Evolutionary conservation across 176 grass and related monocot genomes (phyloP).

Genomic region (Carex cristatella): DNA sequence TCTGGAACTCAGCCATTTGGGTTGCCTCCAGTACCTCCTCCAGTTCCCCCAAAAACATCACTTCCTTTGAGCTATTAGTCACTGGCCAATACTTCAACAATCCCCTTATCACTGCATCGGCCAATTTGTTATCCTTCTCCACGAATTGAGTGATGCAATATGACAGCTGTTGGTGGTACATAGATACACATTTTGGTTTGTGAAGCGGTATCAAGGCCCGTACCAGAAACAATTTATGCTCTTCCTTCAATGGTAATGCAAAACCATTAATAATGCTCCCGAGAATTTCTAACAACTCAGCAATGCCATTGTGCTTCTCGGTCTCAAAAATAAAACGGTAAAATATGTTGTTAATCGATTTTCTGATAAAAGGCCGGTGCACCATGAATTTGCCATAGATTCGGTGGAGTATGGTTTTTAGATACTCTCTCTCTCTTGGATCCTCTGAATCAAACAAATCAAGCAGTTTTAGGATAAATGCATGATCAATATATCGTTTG

Average conservation of each 20-base stretch:
- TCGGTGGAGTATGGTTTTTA: constrained; percentile 90
- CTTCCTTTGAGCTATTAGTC: constrained; percentile 97
- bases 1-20: constrained; percentile 82
- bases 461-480: constrained; percentile 83
- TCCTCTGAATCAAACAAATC: constrained; percentile 98
- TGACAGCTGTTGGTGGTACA: constrained; percentile 88
- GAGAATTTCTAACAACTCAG: constrained; percentile 86
- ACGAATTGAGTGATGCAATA: constrained; percentile 96
- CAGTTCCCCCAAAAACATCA: constrained; percentile 96
- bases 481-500: constrained; percentile 96
- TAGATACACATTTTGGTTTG: constrained; percentile 82
- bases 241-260: constrained; percentile 92
- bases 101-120: constrained; percentile 85
- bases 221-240: constrained; percentile 92
- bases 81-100: constrained; percentile 98
- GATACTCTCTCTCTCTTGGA: constrained; percentile 91
- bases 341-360: constrained; percentile 98
- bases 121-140: constrained; percentile 95
- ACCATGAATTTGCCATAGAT: constrained; percentile 99
- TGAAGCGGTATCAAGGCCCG: constrained; percentile 90
- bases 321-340: constrained; percentile 95
- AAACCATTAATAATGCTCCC: constrained; percentile 98
- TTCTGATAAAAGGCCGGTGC: constrained; percentile 91
- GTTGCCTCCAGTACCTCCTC: constrained; percentile 94
- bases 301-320: constrained; percentile 84